These are phyloP conservation scores for Fomitopsis schrenkii DNA, from an alignment of 1,284 basidiomycete species.

Conservation along the genomic window DNA sequence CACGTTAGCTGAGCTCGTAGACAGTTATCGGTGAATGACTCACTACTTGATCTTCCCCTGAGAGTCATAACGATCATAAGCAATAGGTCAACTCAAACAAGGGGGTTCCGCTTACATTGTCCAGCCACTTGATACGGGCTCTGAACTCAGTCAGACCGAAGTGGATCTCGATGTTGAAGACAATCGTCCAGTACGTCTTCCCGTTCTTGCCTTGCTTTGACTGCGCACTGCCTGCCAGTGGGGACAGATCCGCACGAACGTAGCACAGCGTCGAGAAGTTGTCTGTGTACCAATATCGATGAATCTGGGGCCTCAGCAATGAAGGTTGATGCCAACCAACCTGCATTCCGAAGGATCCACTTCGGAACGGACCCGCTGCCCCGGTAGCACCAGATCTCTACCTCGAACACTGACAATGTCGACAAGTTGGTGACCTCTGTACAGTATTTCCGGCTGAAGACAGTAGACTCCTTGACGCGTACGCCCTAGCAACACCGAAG, in stretches of 20 bases:
- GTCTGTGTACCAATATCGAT: constrained; percentile 32
- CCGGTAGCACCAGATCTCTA: constrained; percentile 77
- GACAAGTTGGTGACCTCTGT: constrained; percentile 72
- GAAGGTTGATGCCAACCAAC: constrained; percentile 28
- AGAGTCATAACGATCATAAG: constrained; percentile 4
- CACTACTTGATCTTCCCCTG: constrained; percentile 64
- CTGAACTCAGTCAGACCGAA: constrained; percentile 78
- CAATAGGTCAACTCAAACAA: constrained; percentile 1
- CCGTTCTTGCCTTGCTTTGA: constrained; percentile 59
- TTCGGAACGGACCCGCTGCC: constrained; percentile 63
- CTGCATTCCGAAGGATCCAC: constrained; percentile 65
- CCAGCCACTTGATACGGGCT: constrained; percentile 76
- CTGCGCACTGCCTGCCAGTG: constrained; percentile 61
- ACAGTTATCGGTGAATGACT: constrained; percentile 22
- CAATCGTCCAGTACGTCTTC: constrained; percentile 74
- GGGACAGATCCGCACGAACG: constrained; percentile 70
- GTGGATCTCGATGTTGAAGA: constrained; percentile 78
- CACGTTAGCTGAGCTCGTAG: constrained; percentile 4
- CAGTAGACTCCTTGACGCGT: constrained; percentile 74
- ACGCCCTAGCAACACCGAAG: constrained; percentile 40
- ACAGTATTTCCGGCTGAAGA: constrained; percentile 75
- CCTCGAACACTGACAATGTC: constrained; percentile 73
- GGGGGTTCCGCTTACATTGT: constrained; percentile 47
- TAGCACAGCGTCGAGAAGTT: constrained; percentile 73
- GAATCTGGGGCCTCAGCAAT: too few species aligned